These are phyloP conservation scores for Byssochlamys sp. DNA, from an alignment of 2,329 filamentous ascomycete genomes.

Conservation along the genomic window DNA sequence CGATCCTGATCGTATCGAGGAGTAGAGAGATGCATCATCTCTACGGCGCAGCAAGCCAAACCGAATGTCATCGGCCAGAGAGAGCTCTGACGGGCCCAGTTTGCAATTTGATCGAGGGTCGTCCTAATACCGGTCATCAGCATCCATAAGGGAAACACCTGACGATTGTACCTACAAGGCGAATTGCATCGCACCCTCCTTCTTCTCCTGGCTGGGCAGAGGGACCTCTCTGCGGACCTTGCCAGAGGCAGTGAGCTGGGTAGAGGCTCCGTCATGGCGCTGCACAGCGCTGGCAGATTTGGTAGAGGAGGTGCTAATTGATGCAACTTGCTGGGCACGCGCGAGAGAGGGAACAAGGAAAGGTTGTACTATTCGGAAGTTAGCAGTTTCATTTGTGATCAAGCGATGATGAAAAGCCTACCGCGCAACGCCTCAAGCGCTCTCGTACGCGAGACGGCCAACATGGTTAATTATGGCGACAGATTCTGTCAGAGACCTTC, in stretches of 20 bases:
- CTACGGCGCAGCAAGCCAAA: slow-evolving; percentile 79
- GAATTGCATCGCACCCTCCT: slow-evolving; percentile 44
- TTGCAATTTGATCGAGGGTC: slow-evolving; percentile 61
- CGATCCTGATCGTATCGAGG: slow-evolving; percentile 85
- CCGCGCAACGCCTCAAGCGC: slow-evolving; percentile 18
- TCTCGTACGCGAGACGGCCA: slow-evolving; percentile 18
- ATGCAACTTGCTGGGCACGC: slow-evolving; percentile 27
- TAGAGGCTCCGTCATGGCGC: slow-evolving; percentile 22
- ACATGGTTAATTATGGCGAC: slow-evolving; percentile 12
- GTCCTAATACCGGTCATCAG: slow-evolving; percentile 18
- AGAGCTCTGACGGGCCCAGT: slow-evolving; percentile 80
- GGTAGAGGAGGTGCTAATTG: slow-evolving; percentile 34
- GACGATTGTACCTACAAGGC: slow-evolving; percentile 31
- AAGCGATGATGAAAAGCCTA: slow-evolving; percentile 9
- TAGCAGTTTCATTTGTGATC: slow-evolving; percentile 9
- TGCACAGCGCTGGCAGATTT: slow-evolving; percentile 36
- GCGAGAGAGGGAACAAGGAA: slow-evolving; percentile 19
- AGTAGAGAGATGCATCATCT: slow-evolving; percentile 90
- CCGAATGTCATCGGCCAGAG: slow-evolving; percentile 90
- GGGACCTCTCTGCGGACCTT: slow-evolving; percentile 40
- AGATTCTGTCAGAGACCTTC: slow-evolving; percentile 1
- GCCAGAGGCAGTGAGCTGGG: slow-evolving; percentile 32
- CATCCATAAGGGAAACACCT: not conserved
- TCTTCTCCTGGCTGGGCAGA: slow-evolving; percentile 41
- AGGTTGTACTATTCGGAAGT: slow-evolving; percentile 18